These are phyloP conservation scores for Curvularia hawaiiensis DNA, from an alignment of 2,329 filamentous ascomycete species.

Conservation along the genomic window DNA sequence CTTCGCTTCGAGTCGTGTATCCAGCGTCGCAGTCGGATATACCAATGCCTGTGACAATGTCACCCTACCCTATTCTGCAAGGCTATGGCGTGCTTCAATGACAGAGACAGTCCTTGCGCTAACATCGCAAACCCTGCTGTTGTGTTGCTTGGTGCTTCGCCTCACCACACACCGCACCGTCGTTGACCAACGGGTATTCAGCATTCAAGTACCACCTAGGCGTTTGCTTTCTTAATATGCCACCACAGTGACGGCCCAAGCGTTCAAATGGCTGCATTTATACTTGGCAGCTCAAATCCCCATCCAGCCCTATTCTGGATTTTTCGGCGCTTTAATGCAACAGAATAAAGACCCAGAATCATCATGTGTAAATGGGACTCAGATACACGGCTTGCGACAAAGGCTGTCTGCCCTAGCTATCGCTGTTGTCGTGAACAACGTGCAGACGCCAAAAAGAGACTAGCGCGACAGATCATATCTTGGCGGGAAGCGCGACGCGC, in stretches of 20 bases:
- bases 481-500: conserved; percentile 32
- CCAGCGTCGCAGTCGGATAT: neutral
- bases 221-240: neutral
- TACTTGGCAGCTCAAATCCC: neutral
- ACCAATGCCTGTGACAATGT: neutral
- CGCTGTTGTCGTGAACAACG: neutral
- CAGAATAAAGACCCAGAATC: neutral
- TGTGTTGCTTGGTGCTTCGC: neutral
- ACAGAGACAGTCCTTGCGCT: neutral
- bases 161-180: neutral
- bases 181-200: neutral
- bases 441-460: neutral
- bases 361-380: neutral
- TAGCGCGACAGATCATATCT: conserved; percentile 8
- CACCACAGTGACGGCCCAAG: neutral
- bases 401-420: neutral
- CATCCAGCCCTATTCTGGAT: neutral
- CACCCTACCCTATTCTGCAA: neutral
- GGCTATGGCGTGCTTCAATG: neutral
- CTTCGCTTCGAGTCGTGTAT: neutral
- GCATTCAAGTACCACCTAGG: neutral
- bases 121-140: neutral
- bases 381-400: neutral
- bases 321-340: neutral
- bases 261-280: neutral